Evolutionary conservation across 202 grass and related monocot genomes (phyloP).

Genomic region (Panicum hallii): DNA sequence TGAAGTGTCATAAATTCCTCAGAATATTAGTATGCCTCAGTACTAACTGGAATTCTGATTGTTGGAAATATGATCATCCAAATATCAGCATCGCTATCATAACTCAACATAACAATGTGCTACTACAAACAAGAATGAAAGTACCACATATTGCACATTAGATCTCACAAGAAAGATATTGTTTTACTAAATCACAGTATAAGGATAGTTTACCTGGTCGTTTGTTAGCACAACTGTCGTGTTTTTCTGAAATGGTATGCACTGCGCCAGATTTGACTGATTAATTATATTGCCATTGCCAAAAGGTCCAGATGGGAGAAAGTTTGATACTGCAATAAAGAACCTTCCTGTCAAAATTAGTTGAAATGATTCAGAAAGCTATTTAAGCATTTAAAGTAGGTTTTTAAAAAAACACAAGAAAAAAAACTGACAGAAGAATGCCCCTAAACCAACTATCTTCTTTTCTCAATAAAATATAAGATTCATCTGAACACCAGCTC

Average conservation of each 20-base stretch:
- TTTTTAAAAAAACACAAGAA: not conserved
- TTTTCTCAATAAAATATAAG: slow-evolving; percentile 33
- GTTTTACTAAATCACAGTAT: slow-evolving; percentile 23
- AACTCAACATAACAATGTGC: not conserved
- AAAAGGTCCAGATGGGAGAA: slow-evolving; percentile 70
- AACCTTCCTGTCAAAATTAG: slow-evolving; percentile 80
- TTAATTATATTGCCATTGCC: slow-evolving; percentile 56
- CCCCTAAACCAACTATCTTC: slow-evolving; percentile 34
- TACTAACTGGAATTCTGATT: not conserved
- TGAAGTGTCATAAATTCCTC: slow-evolving; percentile 15
- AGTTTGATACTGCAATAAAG: slow-evolving; percentile 92
- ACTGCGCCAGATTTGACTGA: slow-evolving; percentile 68
- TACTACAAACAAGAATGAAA: slow-evolving; percentile 19
- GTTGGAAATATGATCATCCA: slow-evolving; percentile 31
- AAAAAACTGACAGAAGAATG: slow-evolving; percentile 31
- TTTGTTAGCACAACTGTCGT: slow-evolving; percentile 80
- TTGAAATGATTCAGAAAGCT: slow-evolving; percentile 65
- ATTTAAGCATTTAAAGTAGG: slow-evolving; percentile 37
- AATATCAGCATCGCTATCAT: slow-evolving; percentile 30
- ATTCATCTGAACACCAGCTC: not conserved
- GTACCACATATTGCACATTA: slow-evolving; percentile 33
- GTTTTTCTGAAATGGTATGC: slow-evolving; percentile 95
- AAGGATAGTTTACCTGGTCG: slow-evolving; percentile 70
- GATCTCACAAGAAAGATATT: not conserved
- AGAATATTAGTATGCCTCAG: not conserved